A percentile compares a stretch with the other conserved stretches of the same genome.
Evolutionary conservation across 805 yeast genomes (phyloP).

Genomic region (Ogataea paradorogensis): DNA sequence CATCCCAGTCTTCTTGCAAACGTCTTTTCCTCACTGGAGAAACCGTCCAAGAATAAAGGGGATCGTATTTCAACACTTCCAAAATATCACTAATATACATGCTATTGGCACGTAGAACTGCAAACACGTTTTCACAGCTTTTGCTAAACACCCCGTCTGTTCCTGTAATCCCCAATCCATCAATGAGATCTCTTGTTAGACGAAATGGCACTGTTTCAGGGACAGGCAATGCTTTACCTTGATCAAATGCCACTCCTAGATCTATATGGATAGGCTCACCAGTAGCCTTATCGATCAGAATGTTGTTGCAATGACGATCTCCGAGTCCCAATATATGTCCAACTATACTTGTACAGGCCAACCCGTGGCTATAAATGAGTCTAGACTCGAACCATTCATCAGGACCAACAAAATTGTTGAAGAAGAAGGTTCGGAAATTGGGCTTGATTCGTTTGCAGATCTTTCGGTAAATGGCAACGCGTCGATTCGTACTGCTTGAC

Average conservation of each 20-base stretch:
- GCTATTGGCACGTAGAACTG: slow-evolving; percentile 60
- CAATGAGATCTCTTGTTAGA: slow-evolving; percentile 83
- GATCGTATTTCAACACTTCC: slow-evolving; percentile 88
- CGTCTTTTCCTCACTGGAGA: slow-evolving; percentile 66
- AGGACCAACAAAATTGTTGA: slow-evolving; percentile 61
- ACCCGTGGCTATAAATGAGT: slow-evolving; percentile 64
- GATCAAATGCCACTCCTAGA: slow-evolving; percentile 94
- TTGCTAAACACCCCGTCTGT: slow-evolving; percentile 71
- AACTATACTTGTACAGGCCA: slow-evolving; percentile 81
- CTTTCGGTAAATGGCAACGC: slow-evolving; percentile 44
- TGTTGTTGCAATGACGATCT: slow-evolving; percentile 91
- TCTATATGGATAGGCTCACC: slow-evolving; percentile 97
- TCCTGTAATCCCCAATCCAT: slow-evolving; percentile 91
- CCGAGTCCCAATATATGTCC: slow-evolving; percentile 92
- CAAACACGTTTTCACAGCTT: slow-evolving; percentile 70
- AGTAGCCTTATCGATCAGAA: slow-evolving; percentile 69
- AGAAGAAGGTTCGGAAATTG: slow-evolving; percentile 66
- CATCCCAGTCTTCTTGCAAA: slow-evolving; percentile 41
- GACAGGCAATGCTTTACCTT: slow-evolving; percentile 75
- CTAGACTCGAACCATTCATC: slow-evolving; percentile 72
- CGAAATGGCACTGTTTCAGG: slow-evolving; percentile 96
- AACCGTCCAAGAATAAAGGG: slow-evolving; percentile 86
- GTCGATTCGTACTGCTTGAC: slow-evolving; percentile 38
- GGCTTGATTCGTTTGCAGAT: slow-evolving; percentile 59
- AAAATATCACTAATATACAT: slow-evolving; percentile 76